These are phyloP conservation scores for Penicillium manginii DNA, from an alignment of 495 filamentous ascomycete genomes.

Conservation along the genomic window DNA sequence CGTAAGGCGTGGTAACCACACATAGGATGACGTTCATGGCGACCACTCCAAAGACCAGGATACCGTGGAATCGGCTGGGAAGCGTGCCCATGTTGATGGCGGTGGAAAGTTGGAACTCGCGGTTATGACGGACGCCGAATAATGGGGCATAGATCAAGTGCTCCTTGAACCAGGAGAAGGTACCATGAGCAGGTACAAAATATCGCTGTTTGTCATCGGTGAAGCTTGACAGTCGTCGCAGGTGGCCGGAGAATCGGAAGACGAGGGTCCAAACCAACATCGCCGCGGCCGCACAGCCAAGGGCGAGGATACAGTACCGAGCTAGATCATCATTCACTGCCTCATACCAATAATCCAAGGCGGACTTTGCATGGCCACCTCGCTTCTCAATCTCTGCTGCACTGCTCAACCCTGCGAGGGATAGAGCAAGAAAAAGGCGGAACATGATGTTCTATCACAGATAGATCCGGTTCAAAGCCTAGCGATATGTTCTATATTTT, in stretches of 20 bases:
- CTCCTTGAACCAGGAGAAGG: constrained; percentile 71
- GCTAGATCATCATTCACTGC: constrained; percentile 44
- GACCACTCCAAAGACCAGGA: constrained; percentile 73
- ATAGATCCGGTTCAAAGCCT: neutral
- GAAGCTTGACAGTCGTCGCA: constrained; percentile 76
- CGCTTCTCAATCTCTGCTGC: constrained; percentile 39
- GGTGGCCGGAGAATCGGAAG: constrained; percentile 57
- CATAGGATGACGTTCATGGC: constrained; percentile 79
- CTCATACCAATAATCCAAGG: constrained; percentile 32
- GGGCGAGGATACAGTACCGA: constrained; percentile 45
- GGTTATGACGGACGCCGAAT: constrained; percentile 80
- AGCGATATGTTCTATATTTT: neutral
- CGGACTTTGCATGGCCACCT: constrained; percentile 14
- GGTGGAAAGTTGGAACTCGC: constrained; percentile 76
- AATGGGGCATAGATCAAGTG: constrained; percentile 85
- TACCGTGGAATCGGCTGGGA: constrained; percentile 78
- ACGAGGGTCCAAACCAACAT: constrained; percentile 58
- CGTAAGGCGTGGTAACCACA: constrained; percentile 69
- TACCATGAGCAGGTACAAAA: constrained; percentile 48
- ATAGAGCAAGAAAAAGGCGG: constrained; percentile 19
- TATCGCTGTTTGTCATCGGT: constrained; percentile 72
- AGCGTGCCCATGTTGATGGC: constrained; percentile 84
- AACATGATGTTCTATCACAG: constrained; percentile 14
- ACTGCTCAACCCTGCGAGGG: constrained; percentile 35
- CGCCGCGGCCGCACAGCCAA: constrained; percentile 54